phyloP scores from a whole-genome alignment of 129 eudicot genomes.

The Flaveria linearis region DNA sequence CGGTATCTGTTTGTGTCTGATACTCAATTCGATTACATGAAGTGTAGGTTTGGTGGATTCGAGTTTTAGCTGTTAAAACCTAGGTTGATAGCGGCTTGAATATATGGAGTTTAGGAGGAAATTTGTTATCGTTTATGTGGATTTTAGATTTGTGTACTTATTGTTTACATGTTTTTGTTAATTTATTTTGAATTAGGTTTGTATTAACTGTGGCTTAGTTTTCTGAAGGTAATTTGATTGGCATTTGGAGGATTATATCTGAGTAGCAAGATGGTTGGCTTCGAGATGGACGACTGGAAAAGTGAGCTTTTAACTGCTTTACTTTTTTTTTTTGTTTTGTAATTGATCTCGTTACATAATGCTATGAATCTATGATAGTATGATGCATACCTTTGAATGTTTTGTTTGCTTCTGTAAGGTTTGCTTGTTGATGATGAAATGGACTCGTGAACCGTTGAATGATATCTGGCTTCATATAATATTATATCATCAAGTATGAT shows the following conservation, averaged over 20 bases:
- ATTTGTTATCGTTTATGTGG: not conserved
- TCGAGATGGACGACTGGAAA: conserved; percentile 42
- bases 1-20: conserved; percentile 6
- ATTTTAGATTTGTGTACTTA: not conserved
- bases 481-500: not conserved
- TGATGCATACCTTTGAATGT: conserved; percentile 12
- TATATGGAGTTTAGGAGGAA: not conserved
- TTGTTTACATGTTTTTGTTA: not conserved
- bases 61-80: conserved; percentile 20
- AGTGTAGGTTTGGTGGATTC: conserved; percentile 1
- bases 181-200: not conserved
- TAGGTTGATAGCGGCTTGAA: conserved; percentile 12
- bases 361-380: not conserved
- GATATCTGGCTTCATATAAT: not conserved
- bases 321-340: not conserved
- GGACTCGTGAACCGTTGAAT: not conserved
- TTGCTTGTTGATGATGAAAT: not conserved
- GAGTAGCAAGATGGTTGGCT: conserved; percentile 34
- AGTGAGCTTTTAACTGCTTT: conserved; percentile 15
- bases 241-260: conserved; percentile 18
- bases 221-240: not conserved
- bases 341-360: not conserved
- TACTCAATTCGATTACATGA: not conserved
- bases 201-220: conserved; percentile 13
- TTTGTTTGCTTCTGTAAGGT: not conserved